Base-by-base conservation (phyloP, 768 basidiomycete species). In the Boletus reticuloceps region DNA sequence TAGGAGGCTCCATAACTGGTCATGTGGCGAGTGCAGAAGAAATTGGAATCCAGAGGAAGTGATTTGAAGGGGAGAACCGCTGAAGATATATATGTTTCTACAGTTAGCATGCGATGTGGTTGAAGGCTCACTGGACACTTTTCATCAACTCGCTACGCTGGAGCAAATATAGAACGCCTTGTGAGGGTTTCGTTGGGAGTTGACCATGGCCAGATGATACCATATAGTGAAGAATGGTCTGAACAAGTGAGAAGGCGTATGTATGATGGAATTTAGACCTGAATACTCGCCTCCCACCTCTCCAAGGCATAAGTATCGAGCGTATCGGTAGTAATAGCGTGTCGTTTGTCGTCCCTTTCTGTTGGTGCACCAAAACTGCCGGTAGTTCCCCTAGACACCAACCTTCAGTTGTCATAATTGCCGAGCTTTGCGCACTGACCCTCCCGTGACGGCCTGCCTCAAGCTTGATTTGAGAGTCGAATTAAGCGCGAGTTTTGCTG, bases 211-310 rank as follows among this genome's bases (percentile, higher is more conserved):
- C 91, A 32, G 90, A 96, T 10, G 92, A 94, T 5, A 99, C 97
- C 94, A 99, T 97, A 67, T 91, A 98, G 72, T 98, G 94, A 42
- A 98, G 79, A 64, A 98, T 96, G 0, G 93, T 94, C 94, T 98
- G 38, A 17, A 50, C 29, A 39, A 37, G 29, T 6, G 31, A 17
- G 3, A 12, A 27, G 48, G 53, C 32, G 41, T 12, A 27, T 39
- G 41, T 12, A 27, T 39, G 29, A 47, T 47, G 16, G 22, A 29
- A 44, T 12, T 47, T 50, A 43, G 27, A 25, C 20, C 34, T 22
- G 25, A 41, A 39, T 20, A 67, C 79, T 58, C 59, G 89, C 93
- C 83, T 97, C 94, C 94, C 94, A 97, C 57, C 91, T 80, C 63
- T 91, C 89, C 40, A 92, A 75, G 1, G 94, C 92, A 66, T 90